phyloP scores from a whole-genome alignment of 2,329 filamentous ascomycete genomes.

The Lasiodiplodia hormozganensis region DNA sequence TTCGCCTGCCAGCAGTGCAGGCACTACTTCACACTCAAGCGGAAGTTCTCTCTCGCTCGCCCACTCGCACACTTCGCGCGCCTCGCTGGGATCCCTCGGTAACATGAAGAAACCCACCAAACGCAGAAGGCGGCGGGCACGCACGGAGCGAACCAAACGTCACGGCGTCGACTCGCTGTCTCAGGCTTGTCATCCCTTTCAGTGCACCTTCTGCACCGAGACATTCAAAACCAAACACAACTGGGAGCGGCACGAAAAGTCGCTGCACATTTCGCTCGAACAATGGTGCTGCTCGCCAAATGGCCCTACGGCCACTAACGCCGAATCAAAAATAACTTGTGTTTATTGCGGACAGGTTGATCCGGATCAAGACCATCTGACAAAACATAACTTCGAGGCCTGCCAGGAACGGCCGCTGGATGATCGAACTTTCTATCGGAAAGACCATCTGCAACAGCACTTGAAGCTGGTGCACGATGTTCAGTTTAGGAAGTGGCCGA shows the following conservation, averaged over 20 bases:
- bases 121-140: neutral
- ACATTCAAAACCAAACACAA: conserved; percentile 41
- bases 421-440: conserved; percentile 39
- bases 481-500: conserved; percentile 32
- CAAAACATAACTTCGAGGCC: conserved; percentile 35
- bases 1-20: conserved; percentile 38
- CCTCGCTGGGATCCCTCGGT: conserved; percentile 29
- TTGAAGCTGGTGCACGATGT: conserved; percentile 37
- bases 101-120: neutral
- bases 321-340: conserved; percentile 32
- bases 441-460: conserved; percentile 41
- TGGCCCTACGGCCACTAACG: conserved; percentile 31
- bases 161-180: neutral
- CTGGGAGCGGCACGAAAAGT: conserved; percentile 42
- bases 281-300: conserved; percentile 38
- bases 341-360: conserved; percentile 34
- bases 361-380: conserved; percentile 34
- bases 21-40: conserved; percentile 34
- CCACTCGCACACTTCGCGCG: conserved; percentile 32
- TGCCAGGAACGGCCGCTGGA: conserved; percentile 36
- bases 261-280: conserved; percentile 39
- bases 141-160: neutral
- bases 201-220: conserved; percentile 32
- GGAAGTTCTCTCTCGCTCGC: conserved; percentile 27
- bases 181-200: conserved; percentile 30